A percentile compares a stretch with the other conserved stretches of the same genome.
phyloP scores from a whole-genome alignment of 192 early-diverging fungal genomes.

The Backusella sp. region DNA sequence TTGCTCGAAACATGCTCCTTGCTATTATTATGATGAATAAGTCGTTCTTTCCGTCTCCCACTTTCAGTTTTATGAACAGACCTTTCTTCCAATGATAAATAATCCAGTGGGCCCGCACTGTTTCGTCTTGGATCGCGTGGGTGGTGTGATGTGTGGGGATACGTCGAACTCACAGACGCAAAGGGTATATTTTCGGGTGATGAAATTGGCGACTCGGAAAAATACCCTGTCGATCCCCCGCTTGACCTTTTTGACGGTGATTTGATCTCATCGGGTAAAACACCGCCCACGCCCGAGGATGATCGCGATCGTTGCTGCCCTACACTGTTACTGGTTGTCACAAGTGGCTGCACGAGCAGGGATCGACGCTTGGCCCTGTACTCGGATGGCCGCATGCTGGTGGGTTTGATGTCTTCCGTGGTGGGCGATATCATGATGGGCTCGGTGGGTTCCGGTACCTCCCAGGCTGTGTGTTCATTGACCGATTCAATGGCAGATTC shows the following conservation, averaged over 20 bases:
- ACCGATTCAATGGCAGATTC: not conserved
- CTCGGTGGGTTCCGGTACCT: not conserved
- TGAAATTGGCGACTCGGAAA: slow-evolving; percentile 1
- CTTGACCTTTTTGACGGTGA: not conserved
- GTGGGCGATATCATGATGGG: not conserved
- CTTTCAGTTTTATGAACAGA: slow-evolving; percentile 9
- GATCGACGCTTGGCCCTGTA: slow-evolving; percentile 33
- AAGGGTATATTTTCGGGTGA: not conserved
- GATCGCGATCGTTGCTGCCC: not conserved
- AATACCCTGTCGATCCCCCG: not conserved
- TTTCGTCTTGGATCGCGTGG: not conserved
- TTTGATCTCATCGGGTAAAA: slow-evolving; percentile 4
- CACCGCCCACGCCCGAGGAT: slow-evolving; percentile 11
- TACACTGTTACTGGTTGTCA: not conserved
- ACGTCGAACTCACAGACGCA: not conserved
- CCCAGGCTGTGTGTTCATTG: not conserved
- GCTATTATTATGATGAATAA: not conserved
- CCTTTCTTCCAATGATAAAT: not conserved
- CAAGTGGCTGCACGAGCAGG: slow-evolving; percentile 9
- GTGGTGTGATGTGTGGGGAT: not conserved
- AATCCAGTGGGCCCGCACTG: not conserved
- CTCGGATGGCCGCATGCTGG: slow-evolving; percentile 19
- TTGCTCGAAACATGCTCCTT: not conserved
- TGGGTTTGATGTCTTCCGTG: not conserved
- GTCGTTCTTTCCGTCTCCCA: slow-evolving; percentile 8